Evolutionary conservation across 1,284 basidiomycete species (phyloP).

Genomic region (Veloporphyrellus conicus): DNA sequence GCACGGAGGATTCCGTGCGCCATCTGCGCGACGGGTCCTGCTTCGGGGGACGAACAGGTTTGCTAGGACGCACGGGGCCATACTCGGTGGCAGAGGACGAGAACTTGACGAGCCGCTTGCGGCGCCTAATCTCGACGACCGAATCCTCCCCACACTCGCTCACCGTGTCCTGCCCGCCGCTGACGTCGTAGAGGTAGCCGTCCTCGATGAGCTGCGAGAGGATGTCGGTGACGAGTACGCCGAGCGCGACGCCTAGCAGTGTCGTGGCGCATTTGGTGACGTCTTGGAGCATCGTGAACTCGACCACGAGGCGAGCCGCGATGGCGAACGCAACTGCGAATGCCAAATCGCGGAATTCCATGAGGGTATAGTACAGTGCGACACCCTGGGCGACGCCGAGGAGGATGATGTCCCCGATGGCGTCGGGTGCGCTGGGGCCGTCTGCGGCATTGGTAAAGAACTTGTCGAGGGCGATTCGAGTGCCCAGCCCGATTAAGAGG

Average conservation of each 20-base stretch:
- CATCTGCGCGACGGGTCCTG: constrained; percentile 31
- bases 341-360: constrained; percentile 49
- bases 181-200: constrained; percentile 29
- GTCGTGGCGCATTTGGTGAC: constrained; percentile 50
- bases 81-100: constrained; percentile 29
- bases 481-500: constrained; percentile 55
- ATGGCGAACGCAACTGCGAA: constrained; percentile 55
- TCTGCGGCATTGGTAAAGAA: constrained; percentile 41
- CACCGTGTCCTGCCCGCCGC: constrained; percentile 15
- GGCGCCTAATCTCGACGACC: constrained; percentile 23
- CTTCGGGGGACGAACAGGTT: constrained; percentile 29
- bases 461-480: constrained; percentile 62
- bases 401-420: constrained; percentile 58
- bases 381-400: constrained; percentile 71
- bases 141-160: constrained; percentile 19
- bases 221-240: constrained; percentile 62
- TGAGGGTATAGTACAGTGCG: constrained; percentile 61
- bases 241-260: constrained; percentile 59
- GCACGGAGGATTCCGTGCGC: constrained; percentile 26
- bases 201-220: constrained; percentile 58
- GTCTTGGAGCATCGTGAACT: constrained; percentile 53
- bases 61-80: constrained; percentile 13
- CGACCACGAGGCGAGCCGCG: constrained; percentile 55
- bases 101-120: constrained; percentile 33
- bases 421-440: constrained; percentile 32